These are phyloP conservation scores for Peronosclerospora sorghi DNA, from an alignment of 352 stramenopile species.

Conservation along the genomic window DNA sequence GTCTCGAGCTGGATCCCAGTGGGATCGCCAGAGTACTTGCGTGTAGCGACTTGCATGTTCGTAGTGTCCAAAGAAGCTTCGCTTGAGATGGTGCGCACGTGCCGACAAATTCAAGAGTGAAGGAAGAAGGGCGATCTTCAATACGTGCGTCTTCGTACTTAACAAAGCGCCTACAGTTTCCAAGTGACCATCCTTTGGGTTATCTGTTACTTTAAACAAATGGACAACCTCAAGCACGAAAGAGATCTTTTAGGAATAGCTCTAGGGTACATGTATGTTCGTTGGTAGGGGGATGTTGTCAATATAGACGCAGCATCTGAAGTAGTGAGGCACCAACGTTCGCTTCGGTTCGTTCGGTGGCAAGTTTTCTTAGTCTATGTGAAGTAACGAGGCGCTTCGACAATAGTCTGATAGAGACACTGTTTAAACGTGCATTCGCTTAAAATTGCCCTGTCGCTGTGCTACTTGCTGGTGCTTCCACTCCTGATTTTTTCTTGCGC, in stretches of 20 bases:
- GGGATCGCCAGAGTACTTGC: conserved; percentile 22
- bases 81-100: conserved; percentile 4
- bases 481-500: conserved; percentile 34
- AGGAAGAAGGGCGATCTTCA: conserved; percentile 11
- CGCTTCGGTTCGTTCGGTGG: too few relatives aligned
- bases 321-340: too few relatives aligned
- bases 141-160: conserved; percentile 10
- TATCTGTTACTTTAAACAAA: too few relatives aligned
- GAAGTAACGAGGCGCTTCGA: too few relatives aligned
- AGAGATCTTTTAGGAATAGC: conserved; percentile 19
- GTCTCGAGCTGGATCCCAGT: conserved; percentile 20
- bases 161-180: conserved; percentile 2
- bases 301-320: too few relatives aligned
- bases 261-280: too few relatives aligned
- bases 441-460: neutral
- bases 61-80: neutral
- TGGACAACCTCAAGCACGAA: too few relatives aligned
- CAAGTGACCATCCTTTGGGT: too few relatives aligned
- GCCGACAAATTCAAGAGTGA: conserved; percentile 20
- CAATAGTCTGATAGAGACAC: too few relatives aligned
- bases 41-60: conserved; percentile 34
- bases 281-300: too few relatives aligned
- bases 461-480: conserved; percentile 22
- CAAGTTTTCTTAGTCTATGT: too few relatives aligned
- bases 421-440: too few relatives aligned